Conservation (phyloP, 805 yeast species). For the Hyphopichia homilentoma region DNA sequence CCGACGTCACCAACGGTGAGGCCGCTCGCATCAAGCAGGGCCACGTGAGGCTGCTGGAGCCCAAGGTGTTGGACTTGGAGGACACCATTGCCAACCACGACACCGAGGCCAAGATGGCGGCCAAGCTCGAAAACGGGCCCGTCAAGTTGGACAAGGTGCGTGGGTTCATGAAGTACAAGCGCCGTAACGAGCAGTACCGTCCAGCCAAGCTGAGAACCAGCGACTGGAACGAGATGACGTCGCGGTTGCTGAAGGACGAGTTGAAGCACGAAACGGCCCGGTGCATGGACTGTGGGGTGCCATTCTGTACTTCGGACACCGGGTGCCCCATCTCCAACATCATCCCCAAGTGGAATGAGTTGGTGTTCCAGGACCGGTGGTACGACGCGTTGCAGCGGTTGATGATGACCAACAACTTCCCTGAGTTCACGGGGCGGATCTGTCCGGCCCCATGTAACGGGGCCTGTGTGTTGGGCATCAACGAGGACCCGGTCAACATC, state of each 20-base stretch:
- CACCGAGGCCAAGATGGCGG: constrained; percentile 57
- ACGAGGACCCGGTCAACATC: constrained; percentile 93
- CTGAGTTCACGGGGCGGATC: constrained; percentile 96
- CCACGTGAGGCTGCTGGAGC: constrained; percentile 56
- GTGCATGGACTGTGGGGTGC: constrained; percentile 99
- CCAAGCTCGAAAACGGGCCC: no score
- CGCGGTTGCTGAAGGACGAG: constrained; percentile 79
- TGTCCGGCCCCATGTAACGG: constrained; percentile 99
- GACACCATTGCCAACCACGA: constrained; percentile 75
- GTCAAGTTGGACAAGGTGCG: constrained; percentile 70
- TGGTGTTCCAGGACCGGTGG: constrained; percentile 94
- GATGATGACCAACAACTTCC: constrained; percentile 96
- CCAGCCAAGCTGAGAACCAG: constrained; percentile 67
- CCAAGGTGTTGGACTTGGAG: constrained; percentile 84
- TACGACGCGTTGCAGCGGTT: constrained; percentile 86
- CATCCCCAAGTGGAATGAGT: constrained; percentile 97
- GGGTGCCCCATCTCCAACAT: constrained; percentile 98
- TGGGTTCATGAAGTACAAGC: constrained; percentile 92
- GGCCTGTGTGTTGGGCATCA: constrained; percentile 87
- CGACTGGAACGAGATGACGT: constrained; percentile 91
- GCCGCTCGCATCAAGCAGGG: constrained; percentile 55
- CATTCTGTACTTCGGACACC: constrained; percentile 96
- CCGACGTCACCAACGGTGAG: constrained; percentile 89
- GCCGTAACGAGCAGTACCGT: constrained; percentile 85
- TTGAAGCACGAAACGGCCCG: constrained; percentile 90